Evolutionary conservation across 2,329 filamentous ascomycete genomes (phyloP), one percentile per base, ranked within the genome.

Genomic region (Trichothecium roseum): DNA sequence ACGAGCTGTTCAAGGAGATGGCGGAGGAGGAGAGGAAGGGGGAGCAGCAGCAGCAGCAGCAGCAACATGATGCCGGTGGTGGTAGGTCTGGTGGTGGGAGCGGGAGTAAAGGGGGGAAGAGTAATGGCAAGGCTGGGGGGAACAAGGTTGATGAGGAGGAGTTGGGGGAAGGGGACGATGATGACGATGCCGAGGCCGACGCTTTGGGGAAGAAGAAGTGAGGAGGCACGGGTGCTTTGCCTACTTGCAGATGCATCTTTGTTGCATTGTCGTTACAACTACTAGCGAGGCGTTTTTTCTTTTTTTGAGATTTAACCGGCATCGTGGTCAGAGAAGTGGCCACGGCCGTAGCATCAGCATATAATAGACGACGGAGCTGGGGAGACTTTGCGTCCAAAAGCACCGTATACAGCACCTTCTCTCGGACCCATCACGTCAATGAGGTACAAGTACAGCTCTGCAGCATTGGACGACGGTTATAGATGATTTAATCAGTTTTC

Each of bases 1-100:
- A 75, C 30, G 69, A 71, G 40, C 67, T 78, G 34, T 66, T 69
- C 52, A 70, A 68, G 54, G 68, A 69, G 20, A 64, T 64, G 6
- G 63, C 61, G 5, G 62, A 63, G 20, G 62, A 65, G 45, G 59
- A 60, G 35, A 60, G 61, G 48, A 55, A 44, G 39, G 51, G 48
- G 34, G 55, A 57, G 17, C 58, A 57, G 43, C 20, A 24, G 28
- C 36, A 0, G 49, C 49, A n/a, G 42, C 41, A 27, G 43, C 30
- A 39, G 37, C 15, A 38, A 41, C 28, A 16, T 27, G 37, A 16
- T 15, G 16, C 8, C 10, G 35, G 18, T 22, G 32, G 34, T 5
- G 30, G 16, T 3, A 3, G n/a, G 8, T 16, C 8, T 18, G 30
- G 15, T 32, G 30, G 12, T 16, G 30, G 15, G 30, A 8, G 15